Evolutionary conservation across 139 green algal genomes (phyloP).

Genomic region (Ostreobium quekettii): DNA sequence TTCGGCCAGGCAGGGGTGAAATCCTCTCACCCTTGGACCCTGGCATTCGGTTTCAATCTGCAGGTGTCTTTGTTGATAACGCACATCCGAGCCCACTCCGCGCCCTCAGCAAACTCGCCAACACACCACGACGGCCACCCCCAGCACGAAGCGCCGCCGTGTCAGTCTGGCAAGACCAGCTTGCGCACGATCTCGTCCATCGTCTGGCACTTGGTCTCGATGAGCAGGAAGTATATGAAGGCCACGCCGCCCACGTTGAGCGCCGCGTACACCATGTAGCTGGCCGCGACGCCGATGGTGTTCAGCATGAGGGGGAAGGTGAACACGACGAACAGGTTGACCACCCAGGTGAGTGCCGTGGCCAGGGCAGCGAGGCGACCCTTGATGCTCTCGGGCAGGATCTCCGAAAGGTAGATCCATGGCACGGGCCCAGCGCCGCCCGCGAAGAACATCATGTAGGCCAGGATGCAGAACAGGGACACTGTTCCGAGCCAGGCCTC

Average conservation of each 20-base stretch:
- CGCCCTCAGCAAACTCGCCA: too few species aligned
- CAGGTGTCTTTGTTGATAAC: too few species aligned
- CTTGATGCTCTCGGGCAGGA: constrained; percentile 62
- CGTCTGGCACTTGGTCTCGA: constrained; percentile 46
- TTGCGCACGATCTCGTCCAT: neutral
- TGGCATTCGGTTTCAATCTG: too few species aligned
- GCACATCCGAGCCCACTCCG: too few species aligned
- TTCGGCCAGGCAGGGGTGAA: too few species aligned
- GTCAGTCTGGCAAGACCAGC: neutral
- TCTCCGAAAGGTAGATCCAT: constrained; percentile 64
- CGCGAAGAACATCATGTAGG: constrained; percentile 56
- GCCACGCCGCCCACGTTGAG: constrained; percentile 29
- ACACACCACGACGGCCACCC: too few species aligned
- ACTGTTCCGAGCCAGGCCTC: neutral
- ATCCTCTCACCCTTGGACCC: too few species aligned
- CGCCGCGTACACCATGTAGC: constrained; percentile 44
- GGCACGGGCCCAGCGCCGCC: constrained; percentile 65
- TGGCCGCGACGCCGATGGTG: constrained; percentile 30
- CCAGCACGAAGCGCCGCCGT: too few species aligned
- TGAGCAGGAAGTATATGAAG: constrained; percentile 34
- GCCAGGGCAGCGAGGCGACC: constrained; percentile 35
- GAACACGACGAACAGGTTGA: constrained; percentile 36
- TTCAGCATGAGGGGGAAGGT: constrained; percentile 37
- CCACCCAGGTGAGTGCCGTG: constrained; percentile 45
- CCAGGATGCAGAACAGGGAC: constrained; percentile 37